phyloP scores from a whole-genome alignment of 2,329 filamentous ascomycete genomes.

The Nothomitra cinnamomea region DNA sequence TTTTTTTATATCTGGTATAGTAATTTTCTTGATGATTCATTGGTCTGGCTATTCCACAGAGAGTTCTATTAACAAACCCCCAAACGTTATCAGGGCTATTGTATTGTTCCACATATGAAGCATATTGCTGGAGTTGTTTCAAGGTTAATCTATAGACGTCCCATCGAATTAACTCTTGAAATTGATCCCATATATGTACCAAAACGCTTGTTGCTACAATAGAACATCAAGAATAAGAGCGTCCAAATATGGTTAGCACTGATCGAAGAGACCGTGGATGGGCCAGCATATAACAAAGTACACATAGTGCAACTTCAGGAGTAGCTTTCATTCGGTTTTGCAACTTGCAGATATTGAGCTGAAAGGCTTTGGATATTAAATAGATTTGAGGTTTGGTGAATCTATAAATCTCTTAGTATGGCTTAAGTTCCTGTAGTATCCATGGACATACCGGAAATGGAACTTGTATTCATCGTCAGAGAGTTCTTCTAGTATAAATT shows the following conservation, averaged over 20 bases:
- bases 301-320: background rate
- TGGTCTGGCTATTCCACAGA: background rate
- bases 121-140: background rate
- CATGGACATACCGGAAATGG: background rate
- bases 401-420: background rate
- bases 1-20: slow-evolving; percentile 1
- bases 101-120: background rate
- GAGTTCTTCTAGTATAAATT: background rate
- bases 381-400: background rate
- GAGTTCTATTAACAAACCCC: background rate
- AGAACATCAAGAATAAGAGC: background rate
- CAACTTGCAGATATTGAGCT: background rate
- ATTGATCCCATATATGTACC: background rate
- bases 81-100: background rate
- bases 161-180: background rate
- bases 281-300: background rate
- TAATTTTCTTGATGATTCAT: background rate
- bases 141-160: background rate
- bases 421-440: background rate
- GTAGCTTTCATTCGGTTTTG: background rate
- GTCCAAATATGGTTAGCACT: background rate
- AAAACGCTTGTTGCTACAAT: background rate
- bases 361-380: background rate
- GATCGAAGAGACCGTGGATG: background rate
- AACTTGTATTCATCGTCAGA: background rate